Conservation (phyloP, 257 asterid species). For the Penstemon newberryi region DNA sequence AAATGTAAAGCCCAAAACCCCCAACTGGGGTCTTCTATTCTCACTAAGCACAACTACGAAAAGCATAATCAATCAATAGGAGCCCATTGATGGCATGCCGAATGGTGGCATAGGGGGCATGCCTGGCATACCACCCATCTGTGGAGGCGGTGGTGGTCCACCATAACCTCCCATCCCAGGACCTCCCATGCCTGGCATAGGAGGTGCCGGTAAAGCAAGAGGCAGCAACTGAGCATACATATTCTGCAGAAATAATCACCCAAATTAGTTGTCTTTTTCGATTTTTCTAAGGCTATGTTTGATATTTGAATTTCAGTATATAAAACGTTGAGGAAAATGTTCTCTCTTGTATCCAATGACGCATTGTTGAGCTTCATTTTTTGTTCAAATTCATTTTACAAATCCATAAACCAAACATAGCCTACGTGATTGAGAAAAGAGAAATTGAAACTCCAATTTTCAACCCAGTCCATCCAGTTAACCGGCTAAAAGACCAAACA, state of each 20-base stretch:
- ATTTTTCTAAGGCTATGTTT: neutral
- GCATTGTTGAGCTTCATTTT: neutral
- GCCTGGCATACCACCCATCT: conserved; percentile 72
- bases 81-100: conserved; percentile 97
- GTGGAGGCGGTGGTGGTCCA: conserved; percentile 56
- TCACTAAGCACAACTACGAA: conserved; percentile 15
- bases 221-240: conserved; percentile 97
- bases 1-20: conserved; percentile 4
- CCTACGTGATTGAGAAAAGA: too few species aligned
- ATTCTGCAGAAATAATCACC: conserved; percentile 57
- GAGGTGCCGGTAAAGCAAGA: conserved; percentile 99
- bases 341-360: too few species aligned
- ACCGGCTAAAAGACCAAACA: neutral
- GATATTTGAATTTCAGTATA: too few species aligned
- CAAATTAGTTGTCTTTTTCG: neutral
- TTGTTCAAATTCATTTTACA: neutral
- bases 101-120: conserved; percentile 94
- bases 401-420: neutral
- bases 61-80: conserved; percentile 58
- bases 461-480: neutral
- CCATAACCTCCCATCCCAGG: conserved; percentile 71
- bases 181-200: conserved; percentile 81
- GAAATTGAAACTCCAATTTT: neutral
- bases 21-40: conserved; percentile 7
- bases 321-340: too few species aligned